phyloP scores from a whole-genome alignment of 2,329 filamentous ascomycete species.

The Colletotrichum spinosum region DNA sequence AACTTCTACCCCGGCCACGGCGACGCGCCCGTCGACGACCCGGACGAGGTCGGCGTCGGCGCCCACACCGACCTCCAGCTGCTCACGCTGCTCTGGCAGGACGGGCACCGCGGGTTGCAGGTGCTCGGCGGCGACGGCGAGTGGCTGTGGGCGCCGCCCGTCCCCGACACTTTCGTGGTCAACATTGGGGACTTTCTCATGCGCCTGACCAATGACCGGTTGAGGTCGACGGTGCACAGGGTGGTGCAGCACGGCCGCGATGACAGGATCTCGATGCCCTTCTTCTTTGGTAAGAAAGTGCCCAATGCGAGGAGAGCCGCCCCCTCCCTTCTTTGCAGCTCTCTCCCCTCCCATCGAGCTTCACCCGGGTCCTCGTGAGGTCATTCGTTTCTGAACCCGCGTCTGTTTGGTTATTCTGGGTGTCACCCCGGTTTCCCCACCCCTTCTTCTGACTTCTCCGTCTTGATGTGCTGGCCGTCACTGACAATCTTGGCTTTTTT shows the following conservation, averaged over 20 bases:
- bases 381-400: not conserved
- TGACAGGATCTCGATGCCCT: conserved; percentile 59
- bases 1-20: conserved; percentile 41
- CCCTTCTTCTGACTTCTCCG: not conserved
- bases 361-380: not conserved
- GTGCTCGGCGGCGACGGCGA: conserved; percentile 40
- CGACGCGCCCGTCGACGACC: conserved; percentile 28
- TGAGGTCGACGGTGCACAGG: conserved; percentile 40
- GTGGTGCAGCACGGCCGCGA: conserved; percentile 35
- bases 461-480: no score
- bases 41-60: conserved; percentile 54
- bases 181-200: conserved; percentile 44
- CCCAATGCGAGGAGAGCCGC: not conserved
- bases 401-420: not conserved
- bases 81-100: conserved; percentile 62
- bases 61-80: conserved; percentile 60
- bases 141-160: conserved; percentile 42
- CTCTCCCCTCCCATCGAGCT: not conserved
- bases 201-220: conserved; percentile 42
- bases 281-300: conserved; percentile 58
- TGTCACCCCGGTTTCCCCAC: not conserved
- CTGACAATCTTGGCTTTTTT: not conserved
- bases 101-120: conserved; percentile 45
- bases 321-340: not conserved
- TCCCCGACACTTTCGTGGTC: conserved; percentile 42